Evolutionary conservation across 192 early-diverging fungal species (phyloP).

Genomic region (Kickxella alabastrina): DNA sequence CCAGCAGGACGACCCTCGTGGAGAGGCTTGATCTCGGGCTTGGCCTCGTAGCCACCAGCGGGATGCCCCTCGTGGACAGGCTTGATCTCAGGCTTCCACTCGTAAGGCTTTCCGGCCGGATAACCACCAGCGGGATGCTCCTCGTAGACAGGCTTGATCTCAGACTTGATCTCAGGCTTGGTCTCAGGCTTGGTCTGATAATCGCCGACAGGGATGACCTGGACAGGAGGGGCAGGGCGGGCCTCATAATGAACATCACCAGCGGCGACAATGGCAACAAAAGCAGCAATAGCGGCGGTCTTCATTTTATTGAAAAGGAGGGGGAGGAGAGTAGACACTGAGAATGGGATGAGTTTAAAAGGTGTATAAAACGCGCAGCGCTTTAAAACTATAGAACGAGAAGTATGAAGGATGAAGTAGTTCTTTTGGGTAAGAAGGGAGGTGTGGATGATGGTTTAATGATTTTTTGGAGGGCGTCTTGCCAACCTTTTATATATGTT

Average conservation of each 20-base stretch:
- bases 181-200: slow-evolving; percentile 13
- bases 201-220: background rate
- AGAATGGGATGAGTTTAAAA: background rate
- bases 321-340: no score
- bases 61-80: slow-evolving; percentile 6
- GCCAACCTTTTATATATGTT: no score
- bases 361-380: background rate
- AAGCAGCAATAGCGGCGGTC: slow-evolving; percentile 28
- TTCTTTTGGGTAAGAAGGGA: background rate
- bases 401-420: background rate
- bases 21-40: background rate
- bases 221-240: slow-evolving; percentile 3
- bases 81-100: background rate
- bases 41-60: background rate
- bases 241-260: slow-evolving; percentile 34
- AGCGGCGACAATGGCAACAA: slow-evolving; percentile 36
- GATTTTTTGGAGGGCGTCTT: no score
- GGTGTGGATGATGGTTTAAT: background rate
- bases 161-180: no score
- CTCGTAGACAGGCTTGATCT: slow-evolving; percentile 3
- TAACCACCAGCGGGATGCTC: slow-evolving; percentile 6
- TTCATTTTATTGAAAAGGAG: slow-evolving; percentile 24
- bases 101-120: background rate
- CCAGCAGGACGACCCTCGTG: slow-evolving; percentile 23
- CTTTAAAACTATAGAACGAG: background rate